Base-by-base conservation (phyloP, 805 yeast genomes). In the Saturnispora hagleri region DNA sequence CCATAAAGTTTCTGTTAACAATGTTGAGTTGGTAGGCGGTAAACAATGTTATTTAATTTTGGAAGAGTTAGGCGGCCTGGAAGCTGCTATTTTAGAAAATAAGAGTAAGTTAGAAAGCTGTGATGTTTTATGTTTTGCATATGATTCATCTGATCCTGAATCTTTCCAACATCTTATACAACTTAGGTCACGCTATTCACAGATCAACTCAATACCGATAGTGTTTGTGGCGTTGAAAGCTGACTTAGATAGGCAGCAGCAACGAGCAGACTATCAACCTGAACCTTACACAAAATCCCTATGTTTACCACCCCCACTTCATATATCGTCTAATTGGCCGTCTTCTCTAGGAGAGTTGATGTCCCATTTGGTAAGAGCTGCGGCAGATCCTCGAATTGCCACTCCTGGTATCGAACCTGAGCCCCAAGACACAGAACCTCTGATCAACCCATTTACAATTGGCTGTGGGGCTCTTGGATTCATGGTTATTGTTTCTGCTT, bases 61-160 rank as follows among this genome's bases (percentile, higher is more conserved):
- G 50, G 96, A 91, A 64, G 99, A 93, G 60, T 70, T 89, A 40
- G 97, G 96, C 0, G 95, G 86, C 56, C 70, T 86, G 31, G 96
- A 88, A 62, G 81, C 86, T 0, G 95, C 93, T 0, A 80, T 89
- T 4, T 65, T 91, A 24, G 91, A 81, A 47, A 88, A 90, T 62
- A 75, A 74, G 36, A 64, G 70, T 15, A 75, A 89, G 48, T 65
- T 91, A 9, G 87, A 85, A 51, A 85, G 84, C 48, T 93, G 98
- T 68, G 99, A 93, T 65, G 96, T 89, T 3, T 64, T 93, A 1
- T 93, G 98, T 66, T 76, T 86, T 61, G 76, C 89, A 0, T 93
- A 93, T 66, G 99, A 93, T 64, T 89, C 97, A 0, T 84, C 97
- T 0, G 97, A 93, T 62, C 97, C 99, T 0, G 95, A 91, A 51